phyloP scores from a whole-genome alignment of 495 filamentous ascomycete genomes.

The Trichoderma orchidacearum region DNA sequence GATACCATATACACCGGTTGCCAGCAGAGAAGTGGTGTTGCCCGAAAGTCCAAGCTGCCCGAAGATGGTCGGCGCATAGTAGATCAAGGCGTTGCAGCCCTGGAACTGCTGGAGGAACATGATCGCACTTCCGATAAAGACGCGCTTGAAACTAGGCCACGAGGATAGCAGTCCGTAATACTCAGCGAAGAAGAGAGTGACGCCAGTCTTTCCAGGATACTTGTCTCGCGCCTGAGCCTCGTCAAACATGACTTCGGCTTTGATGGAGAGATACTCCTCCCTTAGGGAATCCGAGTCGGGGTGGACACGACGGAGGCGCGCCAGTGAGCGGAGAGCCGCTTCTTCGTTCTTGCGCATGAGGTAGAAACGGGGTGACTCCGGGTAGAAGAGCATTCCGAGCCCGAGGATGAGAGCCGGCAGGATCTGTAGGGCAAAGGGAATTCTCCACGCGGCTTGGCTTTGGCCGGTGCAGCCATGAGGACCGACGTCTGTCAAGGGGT shows the following conservation, averaged over 20 bases:
- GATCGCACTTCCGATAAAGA: slow-evolving; percentile 8
- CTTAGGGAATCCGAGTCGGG: slow-evolving; percentile 26
- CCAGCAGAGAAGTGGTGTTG: slow-evolving; percentile 36
- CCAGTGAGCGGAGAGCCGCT: slow-evolving; percentile 32
- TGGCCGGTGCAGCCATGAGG: slow-evolving; percentile 16
- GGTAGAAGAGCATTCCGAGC: slow-evolving; percentile 22
- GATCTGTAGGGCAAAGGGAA: slow-evolving; percentile 39
- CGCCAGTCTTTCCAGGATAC: slow-evolving; percentile 21
- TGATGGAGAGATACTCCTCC: slow-evolving; percentile 37
- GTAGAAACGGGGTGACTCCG: slow-evolving; percentile 36
- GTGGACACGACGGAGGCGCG: slow-evolving; percentile 29
- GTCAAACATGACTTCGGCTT: slow-evolving; percentile 36
- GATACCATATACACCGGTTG: slow-evolving; percentile 17
- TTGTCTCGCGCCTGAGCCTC: slow-evolving; percentile 28
- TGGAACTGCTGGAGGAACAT: slow-evolving; percentile 27
- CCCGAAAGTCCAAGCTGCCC: slow-evolving; percentile 33
- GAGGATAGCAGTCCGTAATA: slow-evolving; percentile 17
- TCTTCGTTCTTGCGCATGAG: slow-evolving; percentile 32
- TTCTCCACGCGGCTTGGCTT: slow-evolving; percentile 31
- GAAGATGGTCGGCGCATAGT: slow-evolving; percentile 51
- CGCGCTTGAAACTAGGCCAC: slow-evolving; percentile 12
- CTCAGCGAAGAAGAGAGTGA: slow-evolving; percentile 20
- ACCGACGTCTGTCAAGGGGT: slow-evolving; percentile 30
- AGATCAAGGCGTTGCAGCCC: slow-evolving; percentile 13
- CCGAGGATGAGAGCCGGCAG: slow-evolving; percentile 34